phyloP scores from a whole-genome alignment of 106 monocot species.

The Apostasia shenzhenica region DNA sequence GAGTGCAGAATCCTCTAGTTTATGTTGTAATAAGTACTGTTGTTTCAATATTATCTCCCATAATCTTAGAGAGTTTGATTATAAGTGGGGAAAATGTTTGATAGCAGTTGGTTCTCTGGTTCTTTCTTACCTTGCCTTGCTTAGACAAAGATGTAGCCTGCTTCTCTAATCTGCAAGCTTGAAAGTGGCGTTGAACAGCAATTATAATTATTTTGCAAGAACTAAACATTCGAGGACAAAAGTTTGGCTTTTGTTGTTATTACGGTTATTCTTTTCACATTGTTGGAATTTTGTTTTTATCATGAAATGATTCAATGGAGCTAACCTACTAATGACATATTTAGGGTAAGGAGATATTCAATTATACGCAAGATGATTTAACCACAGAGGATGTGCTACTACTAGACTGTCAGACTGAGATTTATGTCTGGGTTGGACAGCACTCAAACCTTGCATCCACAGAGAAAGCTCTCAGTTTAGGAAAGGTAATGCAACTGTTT shows the following conservation, averaged over 20 bases:
- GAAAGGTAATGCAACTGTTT: background rate
- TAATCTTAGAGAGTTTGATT: too few species aligned
- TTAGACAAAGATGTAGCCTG: too few species aligned
- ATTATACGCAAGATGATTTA: conserved; percentile 24
- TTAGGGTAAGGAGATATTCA: conserved; percentile 18
- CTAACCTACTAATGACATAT: background rate
- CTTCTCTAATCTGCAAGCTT: too few species aligned
- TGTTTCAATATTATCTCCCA: too few species aligned
- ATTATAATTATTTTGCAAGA: too few species aligned
- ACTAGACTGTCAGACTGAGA: conserved; percentile 11
- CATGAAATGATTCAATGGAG: background rate
- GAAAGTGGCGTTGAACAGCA: too few species aligned
- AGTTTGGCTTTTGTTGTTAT: background rate
- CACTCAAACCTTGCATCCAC: background rate
- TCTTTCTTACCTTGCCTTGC: too few species aligned
- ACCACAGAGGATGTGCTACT: conserved; percentile 4
- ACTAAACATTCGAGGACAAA: too few species aligned
- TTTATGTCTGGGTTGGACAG: conserved; percentile 10
- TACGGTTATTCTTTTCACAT: background rate
- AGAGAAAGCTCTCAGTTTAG: conserved; percentile 3
- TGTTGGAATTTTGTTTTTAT: background rate
- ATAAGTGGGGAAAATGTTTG: too few species aligned
- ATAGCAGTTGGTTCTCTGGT: too few species aligned
- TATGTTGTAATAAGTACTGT: too few species aligned
- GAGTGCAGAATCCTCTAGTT: too few species aligned